A percentile compares a stretch with the other conserved stretches of the same genome.
phyloP scores from a whole-genome alignment of 2,329 filamentous ascomycete genomes.

The Cercospora sp. region DNA sequence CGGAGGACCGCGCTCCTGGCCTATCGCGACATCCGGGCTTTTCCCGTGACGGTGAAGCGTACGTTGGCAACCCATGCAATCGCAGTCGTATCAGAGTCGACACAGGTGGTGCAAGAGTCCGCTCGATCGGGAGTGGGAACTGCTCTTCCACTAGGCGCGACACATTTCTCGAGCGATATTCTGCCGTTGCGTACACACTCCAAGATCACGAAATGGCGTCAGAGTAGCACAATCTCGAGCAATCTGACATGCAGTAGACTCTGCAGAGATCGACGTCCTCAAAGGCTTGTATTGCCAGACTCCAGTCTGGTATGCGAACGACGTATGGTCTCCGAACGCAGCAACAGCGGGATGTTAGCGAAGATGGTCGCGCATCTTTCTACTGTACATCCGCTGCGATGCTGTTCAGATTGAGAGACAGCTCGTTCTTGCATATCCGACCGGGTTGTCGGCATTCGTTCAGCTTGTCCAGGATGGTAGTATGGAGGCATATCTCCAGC shows the following conservation, averaged over 20 bases:
- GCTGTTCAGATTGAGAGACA: no score
- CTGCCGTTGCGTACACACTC: not conserved
- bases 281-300: not conserved
- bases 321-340: no score
- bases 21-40: conserved; percentile 10
- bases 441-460: no score
- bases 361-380: no score
- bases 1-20: not conserved
- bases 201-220: not conserved
- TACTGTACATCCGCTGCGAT: no score
- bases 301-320: not conserved
- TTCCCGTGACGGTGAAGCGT: not conserved
- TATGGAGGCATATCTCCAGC: no score
- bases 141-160: not conserved
- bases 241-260: not conserved
- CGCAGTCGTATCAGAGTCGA: not conserved
- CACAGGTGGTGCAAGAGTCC: not conserved
- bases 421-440: no score
- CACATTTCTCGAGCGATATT: not conserved
- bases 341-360: no score
- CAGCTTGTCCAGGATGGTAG: no score
- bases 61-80: not conserved
- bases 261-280: not conserved
- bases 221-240: not conserved
- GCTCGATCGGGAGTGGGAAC: not conserved